These are phyloP conservation scores for Fraxinus pennsylvanica DNA, from an alignment of 257 asterid genomes.

Conservation along the genomic window DNA sequence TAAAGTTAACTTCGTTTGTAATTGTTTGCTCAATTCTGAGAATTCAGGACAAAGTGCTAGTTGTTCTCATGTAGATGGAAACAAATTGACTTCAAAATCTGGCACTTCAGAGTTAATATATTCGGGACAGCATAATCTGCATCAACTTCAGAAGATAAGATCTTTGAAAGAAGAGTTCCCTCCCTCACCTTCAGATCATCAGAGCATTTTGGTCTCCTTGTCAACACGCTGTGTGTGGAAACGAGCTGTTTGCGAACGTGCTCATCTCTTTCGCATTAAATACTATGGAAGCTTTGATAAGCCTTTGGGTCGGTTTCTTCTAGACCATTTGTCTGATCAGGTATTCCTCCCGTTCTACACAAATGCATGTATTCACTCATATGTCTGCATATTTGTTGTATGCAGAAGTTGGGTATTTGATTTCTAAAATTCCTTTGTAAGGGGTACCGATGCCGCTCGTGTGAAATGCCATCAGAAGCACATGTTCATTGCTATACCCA, in stretches of 20 bases:
- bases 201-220: slow-evolving; percentile 80
- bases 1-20: slow-evolving; percentile 24
- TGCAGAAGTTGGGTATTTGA: slow-evolving; percentile 17
- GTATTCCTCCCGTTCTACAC: slow-evolving; percentile 34
- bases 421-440: slow-evolving; percentile 27
- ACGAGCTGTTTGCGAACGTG: slow-evolving; percentile 74
- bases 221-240: slow-evolving; percentile 70
- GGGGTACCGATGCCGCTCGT: slow-evolving; percentile 59
- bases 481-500: slow-evolving; percentile 80
- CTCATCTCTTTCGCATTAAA: slow-evolving; percentile 74
- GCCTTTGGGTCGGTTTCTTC: slow-evolving; percentile 73
- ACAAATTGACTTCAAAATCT: too few species aligned
- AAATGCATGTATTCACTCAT: slow-evolving; percentile 8
- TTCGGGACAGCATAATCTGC: slow-evolving; percentile 33
- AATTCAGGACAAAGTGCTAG: slow-evolving; percentile 31
- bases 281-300: slow-evolving; percentile 73
- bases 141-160: slow-evolving; percentile 32
- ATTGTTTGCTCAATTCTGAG: slow-evolving; percentile 25
- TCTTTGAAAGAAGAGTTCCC: slow-evolving; percentile 57
- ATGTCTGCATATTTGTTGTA: slow-evolving; percentile 7
- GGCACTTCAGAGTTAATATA: too few species aligned
- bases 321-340: slow-evolving; percentile 69
- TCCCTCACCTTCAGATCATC: slow-evolving; percentile 64
- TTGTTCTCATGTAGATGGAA: slow-evolving; percentile 24
- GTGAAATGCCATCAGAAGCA: slow-evolving; percentile 77